Evolutionary conservation across 2,329 filamentous ascomycete genomes (phyloP), one percentile per base, ranked within the genome.

Genomic region (Colletotrichum higginsianum): DNA sequence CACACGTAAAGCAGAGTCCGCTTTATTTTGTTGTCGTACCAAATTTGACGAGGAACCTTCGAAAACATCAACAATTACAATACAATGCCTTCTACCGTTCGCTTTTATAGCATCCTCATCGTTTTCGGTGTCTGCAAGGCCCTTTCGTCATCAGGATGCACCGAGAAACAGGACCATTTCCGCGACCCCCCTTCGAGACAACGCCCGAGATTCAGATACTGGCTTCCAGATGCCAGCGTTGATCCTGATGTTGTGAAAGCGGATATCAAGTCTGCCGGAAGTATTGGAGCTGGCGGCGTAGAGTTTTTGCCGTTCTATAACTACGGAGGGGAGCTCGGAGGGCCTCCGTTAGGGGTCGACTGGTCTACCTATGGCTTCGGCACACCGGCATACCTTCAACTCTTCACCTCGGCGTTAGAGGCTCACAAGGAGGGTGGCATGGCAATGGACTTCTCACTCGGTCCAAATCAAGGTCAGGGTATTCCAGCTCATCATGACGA

Each of bases 401-500:
- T 79, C 4, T 26, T 72, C 7, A 30, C 21, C 18, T 23, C 47
- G 3, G 65, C 53, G 2, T 47, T 72, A 1, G 44, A 55, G 3
- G 66, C 70, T 0, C 65, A 68, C 7, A 35, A 69, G 3, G 80
- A 84, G 0, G 69, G 79, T 21, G 81, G 77, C 0, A 55, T 86
- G 12, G 66, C 82, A 5, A 80, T 88, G 75, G 85, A 88, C 72
- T 84, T 86, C 74, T 78, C 82, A 0, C 58, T 87, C 1, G 86
- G 85, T 0, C 82, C 85, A 0, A 85, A 85, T 70, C 83, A 86
- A 74, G 86, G 85, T 4, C 79, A 82, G 56, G 86, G 86, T 16
- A 83, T 86, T 3, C 85, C 85, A 1, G 79, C 82, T 0, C 73
- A 76, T 1, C 66, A 72, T 1, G 74, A 78, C 26, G 76, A 80